Evolutionary conservation across 257 asterid genomes (phyloP).

Genomic region (Fraxinus excelsior): DNA sequence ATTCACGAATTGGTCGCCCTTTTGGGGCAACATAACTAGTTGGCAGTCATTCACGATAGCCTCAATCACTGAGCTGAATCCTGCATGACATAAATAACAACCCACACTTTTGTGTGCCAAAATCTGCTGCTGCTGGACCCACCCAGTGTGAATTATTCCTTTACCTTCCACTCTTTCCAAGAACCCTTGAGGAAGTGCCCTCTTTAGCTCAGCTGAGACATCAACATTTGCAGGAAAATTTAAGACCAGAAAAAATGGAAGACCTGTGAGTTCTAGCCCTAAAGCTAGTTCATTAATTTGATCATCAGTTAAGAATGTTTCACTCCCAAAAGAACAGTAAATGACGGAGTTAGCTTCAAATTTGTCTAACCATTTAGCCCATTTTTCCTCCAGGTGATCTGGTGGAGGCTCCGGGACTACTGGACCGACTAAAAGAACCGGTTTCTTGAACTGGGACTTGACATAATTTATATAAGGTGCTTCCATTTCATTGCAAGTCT

Average conservation of each 20-base stretch:
- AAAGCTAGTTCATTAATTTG: slow-evolving; percentile 43
- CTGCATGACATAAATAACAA: slow-evolving; percentile 50
- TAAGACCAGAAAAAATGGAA: slow-evolving; percentile 49
- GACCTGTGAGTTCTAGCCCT: slow-evolving; percentile 49
- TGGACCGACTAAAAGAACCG: slow-evolving; percentile 50
- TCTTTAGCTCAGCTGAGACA: slow-evolving; percentile 26
- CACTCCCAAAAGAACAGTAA: slow-evolving; percentile 64
- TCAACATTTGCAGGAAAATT: slow-evolving; percentile 41
- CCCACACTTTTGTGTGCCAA: slow-evolving; percentile 49
- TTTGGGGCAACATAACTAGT: slow-evolving; percentile 48
- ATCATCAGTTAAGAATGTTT: slow-evolving; percentile 45
- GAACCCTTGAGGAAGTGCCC: slow-evolving; percentile 51
- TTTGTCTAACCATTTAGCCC: slow-evolving; percentile 38
- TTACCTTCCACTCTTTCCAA: slow-evolving; percentile 34
- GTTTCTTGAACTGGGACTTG: slow-evolving; percentile 46
- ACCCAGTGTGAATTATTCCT: slow-evolving; percentile 48
- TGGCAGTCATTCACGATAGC: slow-evolving; percentile 56
- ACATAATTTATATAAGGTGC: slow-evolving; percentile 44
- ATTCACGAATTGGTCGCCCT: slow-evolving; percentile 48
- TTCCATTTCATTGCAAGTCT: slow-evolving; percentile 59
- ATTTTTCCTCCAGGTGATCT: slow-evolving; percentile 37
- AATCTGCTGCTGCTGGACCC: slow-evolving; percentile 66
- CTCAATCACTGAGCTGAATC: slow-evolving; percentile 58
- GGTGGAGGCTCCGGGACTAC: slow-evolving; percentile 40
- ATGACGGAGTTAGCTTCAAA: slow-evolving; percentile 39